Evolutionary conservation across 139 green algal genomes (phyloP), one percentile per base, ranked within the genome.

Genomic region (Diplosphaera chodatii): DNA sequence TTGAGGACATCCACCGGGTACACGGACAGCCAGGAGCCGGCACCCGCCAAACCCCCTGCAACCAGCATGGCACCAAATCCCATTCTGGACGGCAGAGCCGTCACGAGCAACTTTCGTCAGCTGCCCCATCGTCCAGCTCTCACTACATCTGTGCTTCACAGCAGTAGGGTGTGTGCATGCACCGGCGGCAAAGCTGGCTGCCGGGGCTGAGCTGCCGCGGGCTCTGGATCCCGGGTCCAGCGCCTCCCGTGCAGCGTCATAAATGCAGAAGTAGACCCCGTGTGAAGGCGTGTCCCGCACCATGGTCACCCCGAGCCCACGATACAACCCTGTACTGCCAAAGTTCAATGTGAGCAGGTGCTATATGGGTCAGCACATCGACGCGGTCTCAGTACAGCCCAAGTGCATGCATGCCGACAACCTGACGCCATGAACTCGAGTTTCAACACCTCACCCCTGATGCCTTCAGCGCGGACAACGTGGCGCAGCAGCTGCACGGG

Each of bases 1-100:
- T 94, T 93, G n/a, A 93, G 64, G 20, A 93, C 78, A 63, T 94
- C 89, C 18, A 93, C 40, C 1, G 83, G 83, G 66, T 93, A 94
- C 20, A 92, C 79, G 41, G 63, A 74, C 4, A 79, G 55, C 84
- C 85, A 91, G 27, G 85, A 78, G 1, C 85, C 22, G 1, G 77
- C 69, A 0, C 85, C 87, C 22, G 82, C 84, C 16, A 84, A 22
- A 1, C 83, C 84, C 23, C 84, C 85, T 32, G 78, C 82, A 82
- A n/a, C n/a, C n/a, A n/a, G n/a, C n/a, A n/a, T n/a, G n/a, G n/a
- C n/a, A n/a, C n/a, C n/a, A n/a, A n/a, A n/a, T n/a, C n/a, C n/a
- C n/a, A n/a, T n/a, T n/a, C n/a, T n/a, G n/a, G n/a, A n/a, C n/a
- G n/a, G n/a, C n/a, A n/a, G n/a, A n/a, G n/a, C n/a, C n/a, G n/a